Conservation (phyloP, 163 green algal genomes). For the Coccomyxa subellipsoidea region DNA sequence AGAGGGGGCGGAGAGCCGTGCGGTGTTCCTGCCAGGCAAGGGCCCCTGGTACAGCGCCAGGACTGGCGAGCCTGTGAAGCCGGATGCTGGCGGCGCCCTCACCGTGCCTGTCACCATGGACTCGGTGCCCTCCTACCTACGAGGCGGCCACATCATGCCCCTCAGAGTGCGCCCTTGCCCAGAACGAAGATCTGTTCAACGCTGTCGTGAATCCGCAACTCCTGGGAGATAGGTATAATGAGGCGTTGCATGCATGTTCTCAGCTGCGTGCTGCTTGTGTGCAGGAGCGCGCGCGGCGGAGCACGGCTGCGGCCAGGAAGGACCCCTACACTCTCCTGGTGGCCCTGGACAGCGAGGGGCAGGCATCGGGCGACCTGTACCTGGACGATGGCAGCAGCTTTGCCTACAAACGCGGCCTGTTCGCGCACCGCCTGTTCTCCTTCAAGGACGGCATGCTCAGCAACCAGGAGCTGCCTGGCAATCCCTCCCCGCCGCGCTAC, state of each 20-base stretch:
- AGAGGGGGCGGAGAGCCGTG: constrained; percentile 13
- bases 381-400: constrained; percentile 85
- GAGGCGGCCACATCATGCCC: constrained; percentile 72
- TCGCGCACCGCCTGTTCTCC: constrained; percentile 45
- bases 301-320: constrained; percentile 45
- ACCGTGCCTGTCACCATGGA: constrained; percentile 60
- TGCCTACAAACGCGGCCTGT: constrained; percentile 67
- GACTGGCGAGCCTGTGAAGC: constrained; percentile 34
- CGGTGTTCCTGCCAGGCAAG: constrained; percentile 51
- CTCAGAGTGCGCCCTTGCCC: constrained; percentile 63
- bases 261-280: neutral
- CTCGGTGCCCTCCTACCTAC: constrained; percentile 69
- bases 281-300: constrained; percentile 18
- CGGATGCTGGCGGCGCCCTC: neutral
- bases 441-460: constrained; percentile 23
- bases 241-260: too few relatives aligned
- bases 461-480: constrained; percentile 4
- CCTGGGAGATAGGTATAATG: neutral
- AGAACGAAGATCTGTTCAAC: neutral
- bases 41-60: constrained; percentile 64
- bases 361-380: constrained; percentile 72
- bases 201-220: too few relatives aligned
- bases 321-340: constrained; percentile 89
- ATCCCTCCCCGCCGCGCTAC: neutral
- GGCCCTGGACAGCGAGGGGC: constrained; percentile 57